Evolutionary conservation across 495 filamentous ascomycete genomes (phyloP).

Genomic region (Aspergillus indologenus): DNA sequence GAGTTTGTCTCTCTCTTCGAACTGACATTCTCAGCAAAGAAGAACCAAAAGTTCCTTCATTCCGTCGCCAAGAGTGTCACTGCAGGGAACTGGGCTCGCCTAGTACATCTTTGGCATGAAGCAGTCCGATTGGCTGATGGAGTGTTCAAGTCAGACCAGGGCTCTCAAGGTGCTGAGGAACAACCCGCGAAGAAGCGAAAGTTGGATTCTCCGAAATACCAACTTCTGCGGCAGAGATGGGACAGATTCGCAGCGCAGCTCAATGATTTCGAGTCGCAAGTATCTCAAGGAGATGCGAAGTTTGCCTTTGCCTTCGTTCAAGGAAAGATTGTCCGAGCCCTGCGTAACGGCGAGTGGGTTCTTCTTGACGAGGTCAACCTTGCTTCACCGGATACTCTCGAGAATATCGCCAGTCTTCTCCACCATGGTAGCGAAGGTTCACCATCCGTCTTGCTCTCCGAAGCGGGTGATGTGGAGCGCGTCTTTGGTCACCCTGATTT

Average conservation of each 20-base stretch:
- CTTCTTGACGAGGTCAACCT: slow-evolving; percentile 98
- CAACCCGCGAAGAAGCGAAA: slow-evolving; percentile 81
- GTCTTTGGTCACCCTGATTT: slow-evolving; percentile 90
- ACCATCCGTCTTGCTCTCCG: slow-evolving; percentile 83
- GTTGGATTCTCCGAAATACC: slow-evolving; percentile 64
- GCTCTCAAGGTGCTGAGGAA: slow-evolving; percentile 45
- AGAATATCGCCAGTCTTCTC: slow-evolving; percentile 86
- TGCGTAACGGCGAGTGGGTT: slow-evolving; percentile 94
- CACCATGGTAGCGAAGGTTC: slow-evolving; percentile 59
- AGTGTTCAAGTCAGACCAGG: slow-evolving; percentile 49
- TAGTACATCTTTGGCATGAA: slow-evolving; percentile 83
- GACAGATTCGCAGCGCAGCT: slow-evolving; percentile 71
- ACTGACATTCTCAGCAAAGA: slow-evolving; percentile 76
- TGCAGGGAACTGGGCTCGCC: slow-evolving; percentile 77
- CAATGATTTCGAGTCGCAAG: slow-evolving; percentile 76
- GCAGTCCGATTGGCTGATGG: slow-evolving; percentile 79
- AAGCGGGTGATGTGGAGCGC: slow-evolving; percentile 86
- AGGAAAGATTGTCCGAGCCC: slow-evolving; percentile 88
- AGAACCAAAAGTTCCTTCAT: slow-evolving; percentile 82
- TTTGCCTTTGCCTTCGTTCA: slow-evolving; percentile 97
- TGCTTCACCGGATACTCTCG: slow-evolving; percentile 88
- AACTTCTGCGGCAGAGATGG: slow-evolving; percentile 72
- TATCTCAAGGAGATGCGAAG: slow-evolving; percentile 70
- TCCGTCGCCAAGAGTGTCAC: slow-evolving; percentile 73
- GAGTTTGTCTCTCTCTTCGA: slow-evolving; percentile 88